phyloP scores from a whole-genome alignment of 2,329 filamentous ascomycete species.

The Tricladium varicosporioides region DNA sequence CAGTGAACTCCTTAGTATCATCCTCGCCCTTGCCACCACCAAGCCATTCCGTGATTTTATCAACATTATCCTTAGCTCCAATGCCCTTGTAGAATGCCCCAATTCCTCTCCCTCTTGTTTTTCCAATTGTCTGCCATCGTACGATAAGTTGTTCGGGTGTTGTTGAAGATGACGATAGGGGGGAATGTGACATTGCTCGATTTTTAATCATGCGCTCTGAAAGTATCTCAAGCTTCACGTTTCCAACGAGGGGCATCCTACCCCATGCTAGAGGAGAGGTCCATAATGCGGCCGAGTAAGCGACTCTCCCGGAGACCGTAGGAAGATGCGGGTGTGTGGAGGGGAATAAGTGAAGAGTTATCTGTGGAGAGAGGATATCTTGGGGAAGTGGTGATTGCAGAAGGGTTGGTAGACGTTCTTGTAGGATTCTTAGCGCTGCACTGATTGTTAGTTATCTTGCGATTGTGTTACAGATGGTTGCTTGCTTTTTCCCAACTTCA shows the following conservation, averaged over 20 bases:
- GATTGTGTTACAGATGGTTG: background rate
- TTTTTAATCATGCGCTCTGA: conserved; percentile 74
- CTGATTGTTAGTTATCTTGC: conserved; percentile 10
- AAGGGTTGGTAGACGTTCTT: conserved; percentile 65
- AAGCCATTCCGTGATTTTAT: conserved; percentile 49
- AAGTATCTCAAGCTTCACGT: conserved; percentile 82
- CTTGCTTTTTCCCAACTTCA: conserved; percentile 46
- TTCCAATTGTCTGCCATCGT: conserved; percentile 74
- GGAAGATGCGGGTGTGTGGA: conserved; percentile 85
- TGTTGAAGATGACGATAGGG: conserved; percentile 24
- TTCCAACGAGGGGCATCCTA: conserved; percentile 83
- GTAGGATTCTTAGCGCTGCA: conserved; percentile 61
- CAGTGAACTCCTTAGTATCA: conserved; percentile 76
- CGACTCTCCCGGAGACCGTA: conserved; percentile 84
- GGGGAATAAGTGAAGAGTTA: conserved; percentile 68
- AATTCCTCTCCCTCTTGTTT: conserved; percentile 40
- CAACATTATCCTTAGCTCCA: conserved; percentile 45
- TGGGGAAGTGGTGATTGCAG: conserved; percentile 67
- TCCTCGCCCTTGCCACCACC: conserved; percentile 49
- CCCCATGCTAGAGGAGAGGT: conserved; percentile 97
- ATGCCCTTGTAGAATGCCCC: conserved; percentile 44
- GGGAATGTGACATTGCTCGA: conserved; percentile 31
- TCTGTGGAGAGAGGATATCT: conserved; percentile 73
- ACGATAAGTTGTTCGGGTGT: conserved; percentile 82
- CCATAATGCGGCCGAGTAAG: conserved; percentile 92